Base-by-base conservation (phyloP, 805 yeast genomes). In the Ogataea methanolica region DNA sequence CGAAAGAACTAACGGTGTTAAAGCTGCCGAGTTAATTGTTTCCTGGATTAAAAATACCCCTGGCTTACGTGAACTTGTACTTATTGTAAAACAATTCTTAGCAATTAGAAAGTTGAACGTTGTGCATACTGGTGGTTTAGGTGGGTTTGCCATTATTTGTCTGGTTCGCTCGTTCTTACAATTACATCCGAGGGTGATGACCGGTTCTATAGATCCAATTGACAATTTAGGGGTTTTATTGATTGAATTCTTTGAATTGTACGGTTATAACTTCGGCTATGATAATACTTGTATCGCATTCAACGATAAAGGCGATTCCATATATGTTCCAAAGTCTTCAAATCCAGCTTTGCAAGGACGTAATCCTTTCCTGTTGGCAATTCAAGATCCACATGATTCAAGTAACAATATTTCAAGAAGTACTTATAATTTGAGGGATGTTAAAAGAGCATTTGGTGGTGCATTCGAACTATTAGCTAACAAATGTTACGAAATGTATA, bases 141-240 rank as follows among this genome's bases (percentile, higher is more conserved):
- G 99, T 38, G 98, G 98, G 0, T 92, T 85, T 63, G 81, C 97
- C 7, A 87, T 88, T n/a, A 88, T 91, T 39, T 90, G 97, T 58
- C 60, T 94, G 61, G 89, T 86, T 16, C 83, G 82, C 57, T 82
- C 92, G 16, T 90, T 91, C 60, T 66, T 91, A 51, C 77, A 73
- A 55, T 69, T 86, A 52, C 98, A 92, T 63, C 96, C 96, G 15
- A 74, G 90, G 54, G 61, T 89, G 12, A 63, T 83, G 2, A 79
- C 95, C 0, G 74, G 79, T 6, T 79, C 80, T 41, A 84, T 90
- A 46, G 74, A 78, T 42, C 81, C 89, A 2, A 55, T 78, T 55
- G 85, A 84, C 38, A 92, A 94, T 60, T 66, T 92, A 47, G 99
- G 99, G 2, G 84, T 89, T 2, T 68, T 92, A 23, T 69, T 94